A percentile compares a stretch with the other conserved stretches of the same genome.
Conservation (phyloP, 2,329 filamentous ascomycete species). For the Mycosphaerella sp. region DNA sequence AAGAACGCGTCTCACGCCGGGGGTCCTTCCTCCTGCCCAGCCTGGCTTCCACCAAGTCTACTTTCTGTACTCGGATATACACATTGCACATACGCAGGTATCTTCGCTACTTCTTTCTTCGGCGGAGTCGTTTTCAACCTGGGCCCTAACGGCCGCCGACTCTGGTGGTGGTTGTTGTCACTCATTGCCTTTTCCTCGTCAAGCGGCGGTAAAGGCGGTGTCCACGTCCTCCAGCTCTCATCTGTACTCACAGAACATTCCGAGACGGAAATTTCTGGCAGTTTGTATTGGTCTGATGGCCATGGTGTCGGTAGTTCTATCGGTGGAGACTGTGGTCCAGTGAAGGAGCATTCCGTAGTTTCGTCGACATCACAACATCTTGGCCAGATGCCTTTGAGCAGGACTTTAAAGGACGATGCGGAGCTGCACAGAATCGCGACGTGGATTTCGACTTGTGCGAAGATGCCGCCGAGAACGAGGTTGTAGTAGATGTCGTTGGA, state of each 20-base stretch:
- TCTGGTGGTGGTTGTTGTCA: too few relatives aligned
- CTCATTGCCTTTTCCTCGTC: background rate
- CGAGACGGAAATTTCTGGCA: background rate
- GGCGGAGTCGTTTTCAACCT: too few relatives aligned
- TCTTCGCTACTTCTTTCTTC: too few relatives aligned
- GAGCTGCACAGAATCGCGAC: slow-evolving; percentile 17
- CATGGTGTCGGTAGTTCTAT: slow-evolving; percentile 1
- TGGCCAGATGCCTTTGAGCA: slow-evolving; percentile 12
- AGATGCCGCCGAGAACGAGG: slow-evolving; percentile 8
- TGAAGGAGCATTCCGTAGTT: background rate
- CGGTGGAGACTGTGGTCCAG: background rate
- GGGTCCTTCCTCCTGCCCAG: too few relatives aligned
- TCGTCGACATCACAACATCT: slow-evolving; percentile 6
- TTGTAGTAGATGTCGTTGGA: slow-evolving; percentile 11
- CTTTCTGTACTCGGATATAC: too few relatives aligned
- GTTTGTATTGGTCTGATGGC: slow-evolving; percentile 5
- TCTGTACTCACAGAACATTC: background rate
- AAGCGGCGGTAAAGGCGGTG: background rate
- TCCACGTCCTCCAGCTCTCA: slow-evolving; percentile 2
- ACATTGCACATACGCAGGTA: too few relatives aligned
- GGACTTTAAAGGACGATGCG: slow-evolving; percentile 16
- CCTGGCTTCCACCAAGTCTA: too few relatives aligned
- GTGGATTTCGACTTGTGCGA: slow-evolving; percentile 16
- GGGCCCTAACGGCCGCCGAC: too few relatives aligned
- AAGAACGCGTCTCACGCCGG: background rate